Evolutionary conservation across 1,284 basidiomycete species (phyloP), one percentile per base, ranked within the genome.

Genomic region (Cystobasidium slooffiae): DNA sequence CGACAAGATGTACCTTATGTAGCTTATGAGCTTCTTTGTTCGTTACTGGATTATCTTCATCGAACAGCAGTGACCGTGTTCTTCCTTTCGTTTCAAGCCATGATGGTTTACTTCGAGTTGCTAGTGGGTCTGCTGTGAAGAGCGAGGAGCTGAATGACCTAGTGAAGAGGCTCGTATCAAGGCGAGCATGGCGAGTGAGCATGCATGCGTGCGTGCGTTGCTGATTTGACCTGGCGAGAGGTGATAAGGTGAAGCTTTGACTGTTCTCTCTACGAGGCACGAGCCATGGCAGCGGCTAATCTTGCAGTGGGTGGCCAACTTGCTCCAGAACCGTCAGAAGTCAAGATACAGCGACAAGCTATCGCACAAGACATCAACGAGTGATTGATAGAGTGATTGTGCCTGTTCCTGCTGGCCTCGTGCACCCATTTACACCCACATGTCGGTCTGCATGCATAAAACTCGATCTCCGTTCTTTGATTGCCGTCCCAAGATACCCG

Each of bases 61-160:
- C 68, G 22, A 70, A 62, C 46, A 70, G 37, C 56, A 70, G 16
- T 5, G 68, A 70, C n/a, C 58, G 41, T 39, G 68, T 68, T 20
- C 66, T 43, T n/a, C 55, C 55, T 52, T 56, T 56, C 20, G 43
- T 37, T n/a, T 46, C 31, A 5, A 41, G 39, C 66, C 53, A 59
- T 68, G 52, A 41, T 55, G 52, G 37, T 12, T 24, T 49, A 18
- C n/a, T 43, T 20, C 10, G 43, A 37, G 24, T 7, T 53, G 10
- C 46, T 8, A 31, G 46, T 20, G 14, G 47, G 22, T 43, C 39
- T 62, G 39, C 52, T 18, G 20, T 39, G 7, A 31, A 14, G n/a
- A 41, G 22, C 5, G 52, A 46, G 62, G 16, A 24, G 37, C 43
- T 12, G n/a, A 55, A 12, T 37, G 14, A 39, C 39, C 55, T 31